These are phyloP conservation scores for Termitomyces sp. DNA, from an alignment of 768 basidiomycete genomes.

Conservation along the genomic window DNA sequence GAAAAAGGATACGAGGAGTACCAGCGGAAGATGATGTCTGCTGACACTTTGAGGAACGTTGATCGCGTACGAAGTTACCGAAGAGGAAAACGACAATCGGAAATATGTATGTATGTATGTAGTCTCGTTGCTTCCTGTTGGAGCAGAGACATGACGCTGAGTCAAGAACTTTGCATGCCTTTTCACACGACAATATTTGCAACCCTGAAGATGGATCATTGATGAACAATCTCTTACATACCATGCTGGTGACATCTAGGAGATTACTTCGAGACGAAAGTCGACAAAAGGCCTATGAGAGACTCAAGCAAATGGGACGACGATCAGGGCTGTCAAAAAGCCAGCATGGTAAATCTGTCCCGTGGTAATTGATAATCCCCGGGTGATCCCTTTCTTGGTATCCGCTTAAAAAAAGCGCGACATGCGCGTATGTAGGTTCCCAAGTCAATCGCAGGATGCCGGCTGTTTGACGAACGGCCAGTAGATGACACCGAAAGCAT, in stretches of 20 bases:
- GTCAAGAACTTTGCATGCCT: neutral
- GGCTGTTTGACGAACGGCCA: neutral
- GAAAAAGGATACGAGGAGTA: neutral
- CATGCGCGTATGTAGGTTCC: neutral
- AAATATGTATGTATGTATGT: neutral
- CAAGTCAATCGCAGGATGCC: too few relatives aligned
- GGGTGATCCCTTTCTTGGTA: neutral
- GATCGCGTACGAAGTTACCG: conserved; percentile 7
- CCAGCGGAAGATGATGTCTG: conserved; percentile 2
- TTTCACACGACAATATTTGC: conserved; percentile 6
- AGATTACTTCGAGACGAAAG: neutral
- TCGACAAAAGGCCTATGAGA: neutral
- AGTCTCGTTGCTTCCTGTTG: conserved; percentile 6
- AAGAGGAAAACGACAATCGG: conserved; percentile 7
- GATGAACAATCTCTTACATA: conserved; percentile 2
- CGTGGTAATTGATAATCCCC: neutral
- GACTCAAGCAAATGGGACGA: conserved; percentile 2
- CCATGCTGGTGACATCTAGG: neutral
- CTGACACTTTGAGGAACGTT: conserved; percentile 7
- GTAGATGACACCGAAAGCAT: neutral
- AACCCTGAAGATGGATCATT: conserved; percentile 5
- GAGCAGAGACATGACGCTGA: conserved; percentile 2
- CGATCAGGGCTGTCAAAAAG: neutral
- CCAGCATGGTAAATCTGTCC: neutral
- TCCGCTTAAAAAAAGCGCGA: neutral